Conservation (phyloP, 1,284 basidiomycete species). For the Cutaneotrichosporon cutaneum region DNA sequence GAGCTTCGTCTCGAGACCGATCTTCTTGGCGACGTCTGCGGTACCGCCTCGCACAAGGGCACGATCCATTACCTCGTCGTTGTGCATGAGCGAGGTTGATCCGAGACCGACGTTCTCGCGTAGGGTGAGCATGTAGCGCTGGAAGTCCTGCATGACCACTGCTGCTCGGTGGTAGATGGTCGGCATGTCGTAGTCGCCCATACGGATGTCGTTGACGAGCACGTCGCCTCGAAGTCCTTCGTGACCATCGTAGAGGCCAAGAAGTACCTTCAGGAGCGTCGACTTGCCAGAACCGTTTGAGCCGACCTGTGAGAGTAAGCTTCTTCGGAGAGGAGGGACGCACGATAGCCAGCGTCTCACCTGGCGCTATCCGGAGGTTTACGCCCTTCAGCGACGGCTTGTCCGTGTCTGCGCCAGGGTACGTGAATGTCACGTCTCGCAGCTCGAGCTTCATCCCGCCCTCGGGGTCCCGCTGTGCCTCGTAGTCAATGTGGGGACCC, state of each 20-base stretch:
- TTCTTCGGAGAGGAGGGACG: background rate
- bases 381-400: background rate
- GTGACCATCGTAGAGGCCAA: conserved; percentile 63
- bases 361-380: background rate
- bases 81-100: conserved; percentile 54
- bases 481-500: background rate
- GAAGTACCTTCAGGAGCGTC: conserved; percentile 62
- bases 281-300: conserved; percentile 19
- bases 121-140: conserved; percentile 69
- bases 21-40: conserved; percentile 39
- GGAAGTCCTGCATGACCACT: conserved; percentile 76
- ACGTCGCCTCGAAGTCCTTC: conserved; percentile 56
- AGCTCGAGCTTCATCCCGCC: conserved; percentile 7
- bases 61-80: conserved; percentile 57
- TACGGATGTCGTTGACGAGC: conserved; percentile 64
- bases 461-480: background rate
- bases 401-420: background rate
- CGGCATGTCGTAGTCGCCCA: background rate
- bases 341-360: conserved; percentile 5
- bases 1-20: conserved; percentile 21
- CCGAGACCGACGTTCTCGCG: conserved; percentile 77
- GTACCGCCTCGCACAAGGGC: conserved; percentile 69
- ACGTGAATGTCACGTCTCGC: conserved; percentile 1
- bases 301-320: background rate
- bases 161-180: conserved; percentile 70